These are phyloP conservation scores for Trichoderma semiorbis DNA, from an alignment of 2,329 filamentous ascomycete genomes.

Conservation along the genomic window DNA sequence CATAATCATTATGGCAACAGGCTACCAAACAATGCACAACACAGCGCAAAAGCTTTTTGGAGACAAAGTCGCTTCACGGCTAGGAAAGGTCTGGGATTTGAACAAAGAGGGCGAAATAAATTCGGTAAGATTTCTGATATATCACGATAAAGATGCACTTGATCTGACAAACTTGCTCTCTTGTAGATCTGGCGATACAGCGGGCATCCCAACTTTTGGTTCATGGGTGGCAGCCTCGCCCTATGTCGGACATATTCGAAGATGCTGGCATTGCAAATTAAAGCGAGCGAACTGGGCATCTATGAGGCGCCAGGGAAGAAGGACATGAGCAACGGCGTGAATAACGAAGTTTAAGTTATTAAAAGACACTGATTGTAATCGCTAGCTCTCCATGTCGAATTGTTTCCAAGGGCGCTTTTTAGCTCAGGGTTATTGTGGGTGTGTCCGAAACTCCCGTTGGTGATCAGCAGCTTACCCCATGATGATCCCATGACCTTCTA, in stretches of 20 bases:
- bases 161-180: not conserved
- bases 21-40: not conserved
- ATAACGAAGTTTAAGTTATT: not conserved
- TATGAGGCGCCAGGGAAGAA: not conserved
- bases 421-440: not conserved
- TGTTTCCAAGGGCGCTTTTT: not conserved
- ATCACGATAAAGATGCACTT: not conserved
- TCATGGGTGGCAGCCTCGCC: constrained; percentile 62
- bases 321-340: not conserved
- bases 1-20: not conserved
- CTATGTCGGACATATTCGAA: constrained; percentile 59
- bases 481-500: not conserved
- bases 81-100: constrained; percentile 58
- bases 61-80: constrained; percentile 30
- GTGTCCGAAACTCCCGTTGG: not conserved
- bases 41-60: not conserved
- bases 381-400: not conserved
- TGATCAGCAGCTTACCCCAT: not conserved
- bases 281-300: constrained; percentile 34
- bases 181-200: constrained; percentile 49
- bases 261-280: constrained; percentile 51
- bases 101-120: constrained; percentile 55
- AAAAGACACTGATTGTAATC: no score
- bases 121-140: constrained; percentile 32
- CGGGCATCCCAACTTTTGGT: constrained; percentile 63